A percentile compares a stretch with the other conserved stretches of the same genome.
These are phyloP conservation scores for Penicillium diatomitis DNA, from an alignment of 495 filamentous ascomycete species.

Conservation along the genomic window DNA sequence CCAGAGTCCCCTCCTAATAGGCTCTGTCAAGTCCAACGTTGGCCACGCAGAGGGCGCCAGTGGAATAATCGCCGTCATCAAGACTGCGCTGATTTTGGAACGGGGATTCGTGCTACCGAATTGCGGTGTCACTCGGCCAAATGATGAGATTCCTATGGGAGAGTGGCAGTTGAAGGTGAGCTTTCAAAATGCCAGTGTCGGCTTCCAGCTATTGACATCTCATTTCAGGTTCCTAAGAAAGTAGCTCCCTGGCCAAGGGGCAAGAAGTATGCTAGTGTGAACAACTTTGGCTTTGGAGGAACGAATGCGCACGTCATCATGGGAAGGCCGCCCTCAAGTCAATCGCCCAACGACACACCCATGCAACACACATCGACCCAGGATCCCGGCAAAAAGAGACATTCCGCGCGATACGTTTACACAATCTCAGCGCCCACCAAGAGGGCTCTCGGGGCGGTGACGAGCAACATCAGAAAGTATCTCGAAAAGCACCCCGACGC, in stretches of 20 bases:
- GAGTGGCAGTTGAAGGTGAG: background rate
- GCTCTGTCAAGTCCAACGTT: constrained; percentile 40
- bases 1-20: constrained; percentile 11
- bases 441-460: background rate
- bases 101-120: constrained; percentile 45
- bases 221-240: constrained; percentile 14
- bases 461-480: background rate
- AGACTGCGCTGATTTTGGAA: constrained; percentile 45
- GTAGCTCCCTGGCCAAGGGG: constrained; percentile 16
- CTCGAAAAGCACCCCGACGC: constrained; percentile 1
- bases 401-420: background rate
- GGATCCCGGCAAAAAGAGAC: background rate
- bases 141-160: constrained; percentile 12
- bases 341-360: constrained; percentile 4
- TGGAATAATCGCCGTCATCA: constrained; percentile 49
- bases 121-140: constrained; percentile 16
- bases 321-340: background rate
- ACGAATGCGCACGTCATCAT: constrained; percentile 24
- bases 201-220: background rate
- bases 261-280: constrained; percentile 19
- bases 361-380: background rate
- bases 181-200: background rate
- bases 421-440: background rate
- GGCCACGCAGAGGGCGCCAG: constrained; percentile 46
- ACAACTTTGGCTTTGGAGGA: constrained; percentile 26